Evolutionary conservation across 2,329 filamentous ascomycete species (phyloP), one percentile per base, ranked within the genome.

Genomic region (Teratosphaeria epicoccoides): DNA sequence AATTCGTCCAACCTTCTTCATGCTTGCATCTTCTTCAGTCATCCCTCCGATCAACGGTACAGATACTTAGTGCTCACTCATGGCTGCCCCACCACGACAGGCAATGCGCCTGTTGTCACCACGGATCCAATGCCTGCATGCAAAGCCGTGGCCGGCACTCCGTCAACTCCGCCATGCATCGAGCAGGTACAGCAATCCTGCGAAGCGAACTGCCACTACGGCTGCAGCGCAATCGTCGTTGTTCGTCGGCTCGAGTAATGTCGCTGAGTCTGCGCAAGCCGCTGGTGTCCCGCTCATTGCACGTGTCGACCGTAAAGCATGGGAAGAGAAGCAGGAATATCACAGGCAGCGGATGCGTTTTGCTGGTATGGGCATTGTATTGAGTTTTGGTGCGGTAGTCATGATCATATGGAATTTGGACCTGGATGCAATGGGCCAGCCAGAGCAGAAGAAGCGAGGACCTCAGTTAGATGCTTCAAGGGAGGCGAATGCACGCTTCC

Each of bases 401-500:
- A 54, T 61, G 14, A 58, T 64, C 1, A 40, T 67, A 1, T 67
- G 59, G 52, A 67, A 66, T 37, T 53, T 69, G 25, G 64, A 68
- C 48, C 51, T 69, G 29, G 64, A 68, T 26, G 57, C 61, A 9
- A 59, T 68, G 53, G 59, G 66, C 23, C 50, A 61, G 47, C 49
- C 55, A 20, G 49, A 60, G 47, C 55, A 61, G 50, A 57, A 55
- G 33, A 54, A 52, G 45, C 44, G 43, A 7, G 53, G 51, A 10
- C 55, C 61, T 25, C 65, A 68, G 52, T 49, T 67, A 28, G 68
- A 71, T 50, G 62, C 66, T 24, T 57, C 62, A 6, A 58, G 60
- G 4, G 61, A 68, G 26, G 56, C 57, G 7, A 63, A 66, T 58
- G 58, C 70, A 6, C 63, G 66, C 17, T 77, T 79, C 53, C 73